Conservation (phyloP, 2,329 filamentous ascomycete genomes). For the Phialophora macrospora region DNA sequence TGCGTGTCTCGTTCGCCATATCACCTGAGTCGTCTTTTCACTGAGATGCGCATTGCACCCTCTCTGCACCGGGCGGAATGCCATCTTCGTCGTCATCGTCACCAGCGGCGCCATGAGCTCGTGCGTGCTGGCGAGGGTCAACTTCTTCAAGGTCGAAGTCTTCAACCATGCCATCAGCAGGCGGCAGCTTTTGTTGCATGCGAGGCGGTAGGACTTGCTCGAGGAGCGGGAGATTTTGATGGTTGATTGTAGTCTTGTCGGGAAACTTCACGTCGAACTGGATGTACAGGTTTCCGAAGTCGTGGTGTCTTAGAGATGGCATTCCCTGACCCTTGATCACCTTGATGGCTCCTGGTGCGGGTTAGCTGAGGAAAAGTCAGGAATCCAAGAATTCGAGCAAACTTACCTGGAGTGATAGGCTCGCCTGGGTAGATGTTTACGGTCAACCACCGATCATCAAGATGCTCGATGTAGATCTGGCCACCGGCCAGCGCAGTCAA, state of each 20-base stretch:
- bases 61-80: slow-evolving; percentile 54
- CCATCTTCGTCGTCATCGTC: slow-evolving; percentile 72
- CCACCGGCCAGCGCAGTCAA: slow-evolving; percentile 93
- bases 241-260: slow-evolving; percentile 63
- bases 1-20: slow-evolving; percentile 16
- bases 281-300: slow-evolving; percentile 94
- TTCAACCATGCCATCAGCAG: slow-evolving; percentile 87
- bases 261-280: slow-evolving; percentile 99
- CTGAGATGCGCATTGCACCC: slow-evolving; percentile 59
- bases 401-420: slow-evolving; percentile 86
- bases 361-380: slow-evolving; percentile 13
- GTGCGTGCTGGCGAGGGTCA: slow-evolving; percentile 68
- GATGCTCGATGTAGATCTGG: slow-evolving; percentile 88
- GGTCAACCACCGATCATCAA: slow-evolving; percentile 95
- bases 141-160: slow-evolving; percentile 85
- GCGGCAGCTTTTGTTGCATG: slow-evolving; percentile 68
- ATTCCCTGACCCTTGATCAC: slow-evolving; percentile 96
- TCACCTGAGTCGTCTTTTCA: slow-evolving; percentile 42
- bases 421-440: slow-evolving; percentile 93
- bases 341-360: slow-evolving; percentile 76
- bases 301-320: slow-evolving; percentile 94
- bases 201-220: slow-evolving; percentile 83
- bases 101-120: slow-evolving; percentile 69
- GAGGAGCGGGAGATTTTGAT: slow-evolving; percentile 75
- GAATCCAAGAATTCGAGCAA: neutral